Base-by-base conservation (phyloP, 805 yeast species). In the Teunomyces pallodes region DNA sequence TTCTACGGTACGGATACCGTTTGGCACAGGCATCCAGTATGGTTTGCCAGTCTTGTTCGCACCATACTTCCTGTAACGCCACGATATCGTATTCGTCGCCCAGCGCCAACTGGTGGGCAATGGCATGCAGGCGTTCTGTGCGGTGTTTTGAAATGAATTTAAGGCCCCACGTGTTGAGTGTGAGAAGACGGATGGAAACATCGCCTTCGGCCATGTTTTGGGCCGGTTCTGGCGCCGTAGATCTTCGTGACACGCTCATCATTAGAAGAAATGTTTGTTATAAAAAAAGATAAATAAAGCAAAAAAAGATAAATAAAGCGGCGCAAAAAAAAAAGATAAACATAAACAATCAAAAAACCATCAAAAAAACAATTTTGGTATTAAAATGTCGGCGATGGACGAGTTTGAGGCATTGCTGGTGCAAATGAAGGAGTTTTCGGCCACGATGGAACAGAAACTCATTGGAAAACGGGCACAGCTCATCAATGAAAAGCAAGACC, bases 1-100 rank as follows among this genome's bases (percentile, higher is more conserved):
- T 72, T 51, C 96, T 77, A 45, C 81, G 65, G 63, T 81, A 83
- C 0, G 92, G 91, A 55, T 77, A 87, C 33, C 59, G 61, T 0
- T 56, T 55, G 2, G 62, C 46, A 49, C 90, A 80, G 5, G 62
- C 64, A 2, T 54, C 50, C 13, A 75, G 74, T 16, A 94, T 66
- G 52, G 81, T 80, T 1, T 80, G 77, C 91, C 91, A 91, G 64
- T 94, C 99, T 42, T 79, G 82, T 53, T 82, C 77, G 35, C 85
- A 84, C 99, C 99, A 94, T 9, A 94, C 77, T 61, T 94, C 99
- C 64, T 94, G 99, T n/a, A 94, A 71, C 1, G 97, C 97, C 5
- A 94, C 80, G 9, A 94, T 77, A 66, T 94, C 97, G 66, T 87
- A 90, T 12, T 73, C 69, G 2, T 51, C 47, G 17, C 14, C 35